These are phyloP conservation scores for Talaromyces verruculosus DNA, from an alignment of 2,329 filamentous ascomycete species.

Conservation along the genomic window DNA sequence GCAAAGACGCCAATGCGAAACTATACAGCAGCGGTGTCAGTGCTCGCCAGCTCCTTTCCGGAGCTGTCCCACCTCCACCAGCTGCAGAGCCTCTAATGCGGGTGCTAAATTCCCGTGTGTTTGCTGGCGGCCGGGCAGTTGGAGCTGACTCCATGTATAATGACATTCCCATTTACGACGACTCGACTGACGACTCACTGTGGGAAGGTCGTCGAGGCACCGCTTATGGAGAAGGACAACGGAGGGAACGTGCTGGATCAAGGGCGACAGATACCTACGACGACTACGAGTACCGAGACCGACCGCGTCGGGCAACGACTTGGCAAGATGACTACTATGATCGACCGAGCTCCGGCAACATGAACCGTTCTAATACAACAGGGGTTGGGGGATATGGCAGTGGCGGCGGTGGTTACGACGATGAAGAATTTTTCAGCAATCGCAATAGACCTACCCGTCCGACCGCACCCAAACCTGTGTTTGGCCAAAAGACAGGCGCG, in stretches of 20 bases:
- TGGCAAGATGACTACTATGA: constrained; percentile 54
- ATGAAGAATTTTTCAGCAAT: constrained; percentile 50
- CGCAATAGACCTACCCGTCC: constrained; percentile 69
- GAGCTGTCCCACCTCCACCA: constrained; percentile 73
- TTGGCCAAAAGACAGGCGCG: constrained; percentile 53
- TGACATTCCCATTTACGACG: constrained; percentile 85
- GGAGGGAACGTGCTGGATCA: constrained; percentile 56
- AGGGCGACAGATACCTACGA: constrained; percentile 35
- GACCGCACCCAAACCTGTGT: constrained; percentile 85
- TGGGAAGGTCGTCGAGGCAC: constrained; percentile 75
- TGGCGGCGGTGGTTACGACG: constrained; percentile 26
- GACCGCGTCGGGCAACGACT: constrained; percentile 48
- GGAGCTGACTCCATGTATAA: constrained; percentile 78
- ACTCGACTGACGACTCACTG: constrained; percentile 75
- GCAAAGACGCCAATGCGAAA: constrained; percentile 95
- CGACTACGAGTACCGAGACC: constrained; percentile 58
- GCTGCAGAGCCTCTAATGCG: constrained; percentile 81
- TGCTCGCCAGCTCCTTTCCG: constrained; percentile 77
- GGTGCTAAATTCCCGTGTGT: constrained; percentile 80
- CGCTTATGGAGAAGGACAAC: constrained; percentile 67
- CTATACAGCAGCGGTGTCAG: constrained; percentile 83
- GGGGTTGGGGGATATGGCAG: constrained; percentile 28
- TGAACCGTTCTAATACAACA: constrained; percentile 38
- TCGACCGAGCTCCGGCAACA: constrained; percentile 35
- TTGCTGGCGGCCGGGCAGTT: constrained; percentile 63